Evolutionary conservation across 352 stramenopile species (phyloP), one percentile per base, ranked within the genome.

Genomic region (Albugo laibachii): DNA sequence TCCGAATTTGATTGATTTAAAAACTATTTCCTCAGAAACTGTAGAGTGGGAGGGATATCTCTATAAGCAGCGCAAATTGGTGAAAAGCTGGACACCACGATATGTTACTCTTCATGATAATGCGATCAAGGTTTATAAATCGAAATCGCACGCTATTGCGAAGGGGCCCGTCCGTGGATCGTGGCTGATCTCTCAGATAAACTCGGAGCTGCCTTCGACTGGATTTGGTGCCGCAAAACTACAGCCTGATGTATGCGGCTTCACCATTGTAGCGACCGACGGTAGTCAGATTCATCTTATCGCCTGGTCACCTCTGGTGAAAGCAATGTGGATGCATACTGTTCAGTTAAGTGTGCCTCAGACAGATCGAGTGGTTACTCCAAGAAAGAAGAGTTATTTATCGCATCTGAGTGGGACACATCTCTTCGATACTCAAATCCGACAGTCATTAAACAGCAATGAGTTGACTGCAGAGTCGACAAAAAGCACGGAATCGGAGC

Each of bases 51-150:
- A 92, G 51, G 78, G 78, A 1, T 92, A 92, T 50, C 50, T 92
- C 13, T 92, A 88, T 65, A 92, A 92, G 60, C 78, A 92, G 55
- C 73, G 75, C 53, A 86, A 88, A 62, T 74, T 92, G 51, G 78
- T 92, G 46, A 88, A 88, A 65, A 87, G 73, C 63, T 92, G 78
- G 78, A 86, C 70, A 40, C 75, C 73, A 38, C 72, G 78, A 1
- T 92, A 92, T 58, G 83, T 88, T 45, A 92, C 75, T 55, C 58
- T 92, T 34, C 16, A 24, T 8, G 66, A 85, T 58, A 83, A 85
- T 57, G 63, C 70, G 44, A 82, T 71, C 10, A 49, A 88, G 34
- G 71, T 86, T 31, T 92, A 88, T 68, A 88, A 87, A 63, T 78
- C 65, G 57, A 91, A 91, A 59, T 79, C 78, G 21, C 78, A 92